Evolutionary conservation across 352 stramenopile genomes (phyloP).

Genomic region (Phytophthora sansomeana): DNA sequence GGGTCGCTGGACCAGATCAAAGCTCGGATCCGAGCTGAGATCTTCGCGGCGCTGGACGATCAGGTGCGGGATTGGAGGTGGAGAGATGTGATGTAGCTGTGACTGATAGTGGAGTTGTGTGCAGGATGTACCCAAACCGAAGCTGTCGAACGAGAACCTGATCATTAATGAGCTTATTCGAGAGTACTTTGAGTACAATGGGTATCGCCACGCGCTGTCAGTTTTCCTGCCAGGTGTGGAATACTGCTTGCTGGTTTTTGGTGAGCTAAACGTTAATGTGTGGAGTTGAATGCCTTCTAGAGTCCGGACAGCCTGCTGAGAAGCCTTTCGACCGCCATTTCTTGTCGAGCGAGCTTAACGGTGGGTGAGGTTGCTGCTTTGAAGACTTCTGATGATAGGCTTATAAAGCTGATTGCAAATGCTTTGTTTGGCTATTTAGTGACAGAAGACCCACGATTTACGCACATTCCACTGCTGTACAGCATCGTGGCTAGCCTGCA

Average conservation of each 20-base stretch:
- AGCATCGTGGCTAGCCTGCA: slow-evolving; percentile 72
- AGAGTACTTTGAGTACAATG: slow-evolving; percentile 95
- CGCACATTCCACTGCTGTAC: slow-evolving; percentile 85
- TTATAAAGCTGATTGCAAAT: background rate
- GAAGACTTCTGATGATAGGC: background rate
- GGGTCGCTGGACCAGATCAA: slow-evolving; percentile 86
- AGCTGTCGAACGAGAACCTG: slow-evolving; percentile 93
- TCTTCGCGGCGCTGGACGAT: slow-evolving; percentile 86
- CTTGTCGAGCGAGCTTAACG: slow-evolving; percentile 81
- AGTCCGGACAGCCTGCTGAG: slow-evolving; percentile 86
- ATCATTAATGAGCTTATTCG: slow-evolving; percentile 95
- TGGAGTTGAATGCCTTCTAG: slow-evolving; percentile 36
- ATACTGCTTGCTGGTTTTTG: background rate
- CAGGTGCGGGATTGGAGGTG: slow-evolving; percentile 42
- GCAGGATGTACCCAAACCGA: slow-evolving; percentile 65
- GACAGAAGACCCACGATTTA: slow-evolving; percentile 66
- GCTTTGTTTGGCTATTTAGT: slow-evolving; percentile 41
- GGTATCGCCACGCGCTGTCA: slow-evolving; percentile 90
- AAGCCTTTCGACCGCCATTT: slow-evolving; percentile 84
- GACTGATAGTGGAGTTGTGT: background rate
- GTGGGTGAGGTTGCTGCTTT: slow-evolving; percentile 30
- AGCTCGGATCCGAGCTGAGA: slow-evolving; percentile 83
- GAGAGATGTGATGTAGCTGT: background rate
- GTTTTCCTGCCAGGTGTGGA: slow-evolving; percentile 80
- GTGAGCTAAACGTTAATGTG: slow-evolving; percentile 7